Evolutionary conservation across 768 basidiomycete genomes (phyloP).

Genomic region (Tylopilus sp.): DNA sequence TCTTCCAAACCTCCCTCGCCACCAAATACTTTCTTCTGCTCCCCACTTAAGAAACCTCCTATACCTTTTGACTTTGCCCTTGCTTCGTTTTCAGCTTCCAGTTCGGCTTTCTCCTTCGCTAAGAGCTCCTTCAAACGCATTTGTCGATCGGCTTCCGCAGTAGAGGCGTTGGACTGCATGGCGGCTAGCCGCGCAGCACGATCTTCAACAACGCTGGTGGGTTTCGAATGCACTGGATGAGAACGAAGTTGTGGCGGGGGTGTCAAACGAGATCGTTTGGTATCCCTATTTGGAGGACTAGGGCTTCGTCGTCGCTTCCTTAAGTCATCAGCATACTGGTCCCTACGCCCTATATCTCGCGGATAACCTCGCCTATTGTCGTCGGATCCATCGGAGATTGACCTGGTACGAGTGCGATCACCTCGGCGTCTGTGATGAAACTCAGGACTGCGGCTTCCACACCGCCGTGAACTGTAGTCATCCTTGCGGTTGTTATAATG

Average conservation of each 20-base stretch:
- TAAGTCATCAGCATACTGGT: conserved; percentile 28
- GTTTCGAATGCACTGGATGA: conserved; percentile 13
- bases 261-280: conserved; percentile 52
- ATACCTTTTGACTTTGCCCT: conserved; percentile 72
- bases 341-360: conserved; percentile 24
- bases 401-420: conserved; percentile 38
- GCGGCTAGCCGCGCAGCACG: conserved; percentile 87
- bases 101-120: conserved; percentile 74
- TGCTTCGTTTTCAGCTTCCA: conserved; percentile 66
- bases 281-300: conserved; percentile 27
- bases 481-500: conserved; percentile 19
- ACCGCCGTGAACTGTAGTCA: conserved; percentile 25
- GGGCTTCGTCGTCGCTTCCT: conserved; percentile 41
- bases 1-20: conserved; percentile 77
- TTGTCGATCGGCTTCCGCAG: conserved; percentile 65
- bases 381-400: conserved; percentile 53
- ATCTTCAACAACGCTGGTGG: conserved; percentile 39
- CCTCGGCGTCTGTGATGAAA: conserved; percentile 13
- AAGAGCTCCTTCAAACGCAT: conserved; percentile 65
- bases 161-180: conserved; percentile 76
- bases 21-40: conserved; percentile 83
- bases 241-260: conserved; percentile 28
- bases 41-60: conserved; percentile 76
- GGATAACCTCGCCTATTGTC: conserved; percentile 33
- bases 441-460: conserved; percentile 31